Evolutionary conservation across 176 grass and related monocot species (phyloP), one percentile per base, ranked within the genome.

Genomic region (Oropetium thomaeum): DNA sequence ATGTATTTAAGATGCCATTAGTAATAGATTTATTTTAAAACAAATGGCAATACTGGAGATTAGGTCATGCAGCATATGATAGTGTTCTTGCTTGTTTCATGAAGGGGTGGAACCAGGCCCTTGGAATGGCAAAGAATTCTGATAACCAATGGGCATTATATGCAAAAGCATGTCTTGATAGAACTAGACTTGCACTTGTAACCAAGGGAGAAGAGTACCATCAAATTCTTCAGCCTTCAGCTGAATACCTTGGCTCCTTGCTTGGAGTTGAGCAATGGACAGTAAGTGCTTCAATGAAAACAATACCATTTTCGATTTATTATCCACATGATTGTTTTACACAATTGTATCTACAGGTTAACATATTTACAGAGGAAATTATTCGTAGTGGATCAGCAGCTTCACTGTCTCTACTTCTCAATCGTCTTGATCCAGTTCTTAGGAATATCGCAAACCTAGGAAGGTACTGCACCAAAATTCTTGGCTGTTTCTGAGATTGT

Each of bases 381-480:
- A 98, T 98, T 79, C 96, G 96, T 62, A 75, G 91, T 79, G 96
- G 96, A 73, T 98, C 96, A 79, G 96, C 96, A 79, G 87, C 91
- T 69, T 86, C 96, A 58, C 80, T 98, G 45, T 98, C 96, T 59
- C 65, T 82, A 81, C 96, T 98, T 87, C 84, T 98, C 52, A 98
- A 94, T 76, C 91, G 96, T 76, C 81, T 98, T 68, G 96, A 98
- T 78, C 96, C 96, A 82, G 76, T 94, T 82, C 84, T 94, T 22
- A 90, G 96, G 67, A 94, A 79, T 51, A 87, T 90, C 29, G 96
- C 96, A 66, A 40, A 94, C 40, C 89, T 98, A 58, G 91, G 96
- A 89, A 94, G 96, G 96, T 98, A 83, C 62, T 69, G 31, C 54
- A 4, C 51, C 6, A 74, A 71, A 40, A 73, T 64, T 77, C 8